A percentile compares a stretch with the other conserved stretches of the same genome.
phyloP scores from a whole-genome alignment of 2,329 filamentous ascomycete genomes.

The Aspergillus versicolor region DNA sequence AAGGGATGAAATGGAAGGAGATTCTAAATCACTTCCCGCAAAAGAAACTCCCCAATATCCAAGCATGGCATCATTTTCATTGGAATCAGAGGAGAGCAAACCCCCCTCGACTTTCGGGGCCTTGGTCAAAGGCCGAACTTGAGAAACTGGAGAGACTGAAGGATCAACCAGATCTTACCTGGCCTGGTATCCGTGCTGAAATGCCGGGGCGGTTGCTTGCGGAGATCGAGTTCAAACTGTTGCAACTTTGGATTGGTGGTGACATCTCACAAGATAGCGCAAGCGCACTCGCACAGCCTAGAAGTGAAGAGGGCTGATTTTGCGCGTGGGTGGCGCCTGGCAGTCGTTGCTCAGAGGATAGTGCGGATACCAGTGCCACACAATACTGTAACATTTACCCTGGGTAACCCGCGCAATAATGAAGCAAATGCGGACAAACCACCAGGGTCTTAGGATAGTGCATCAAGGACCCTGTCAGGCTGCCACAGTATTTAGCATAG shows the following conservation, averaged over 20 bases:
- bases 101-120: conserved; percentile 25
- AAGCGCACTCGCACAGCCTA: conserved; percentile 2
- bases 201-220: conserved; percentile 29
- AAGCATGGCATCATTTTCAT: conserved; percentile 29
- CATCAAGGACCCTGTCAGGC: background rate
- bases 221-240: conserved; percentile 36
- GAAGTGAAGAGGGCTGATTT: background rate
- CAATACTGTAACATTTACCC: background rate
- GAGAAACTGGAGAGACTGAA: conserved; percentile 26
- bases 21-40: conserved; percentile 29
- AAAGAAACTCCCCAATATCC: conserved; percentile 21
- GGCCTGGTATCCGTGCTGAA: conserved; percentile 27
- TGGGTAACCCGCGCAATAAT: background rate
- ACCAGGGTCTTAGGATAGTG: background rate
- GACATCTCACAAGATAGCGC: conserved; percentile 13
- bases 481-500: background rate
- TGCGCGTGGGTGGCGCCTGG: background rate
- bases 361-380: background rate
- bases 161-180: conserved; percentile 29
- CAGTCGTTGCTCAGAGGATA: background rate
- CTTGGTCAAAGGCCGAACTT: conserved; percentile 32
- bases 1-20: conserved; percentile 30
- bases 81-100: conserved; percentile 28
- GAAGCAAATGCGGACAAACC: background rate
- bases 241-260: conserved; percentile 31